These are phyloP conservation scores for Mycena polygramma DNA, from an alignment of 768 basidiomycete species.

Conservation along the genomic window DNA sequence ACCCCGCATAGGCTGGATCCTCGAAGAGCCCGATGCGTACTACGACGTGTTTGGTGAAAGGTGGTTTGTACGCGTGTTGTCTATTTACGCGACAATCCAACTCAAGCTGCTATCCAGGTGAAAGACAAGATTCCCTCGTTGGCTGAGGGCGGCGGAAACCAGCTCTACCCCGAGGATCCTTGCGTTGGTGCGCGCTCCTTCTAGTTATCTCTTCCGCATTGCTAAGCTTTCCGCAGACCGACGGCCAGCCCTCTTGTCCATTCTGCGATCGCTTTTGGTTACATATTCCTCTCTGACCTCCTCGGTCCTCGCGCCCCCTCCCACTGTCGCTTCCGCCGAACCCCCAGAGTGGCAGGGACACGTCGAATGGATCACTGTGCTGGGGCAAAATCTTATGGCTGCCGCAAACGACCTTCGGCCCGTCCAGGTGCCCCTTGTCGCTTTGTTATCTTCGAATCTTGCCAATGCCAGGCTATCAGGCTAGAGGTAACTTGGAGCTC, in stretches of 20 bases:
- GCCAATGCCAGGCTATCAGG: slow-evolving; percentile 55
- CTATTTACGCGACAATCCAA: slow-evolving; percentile 32
- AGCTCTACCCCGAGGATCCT: slow-evolving; percentile 84
- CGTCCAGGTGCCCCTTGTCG: slow-evolving; percentile 71
- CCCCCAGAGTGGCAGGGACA: slow-evolving; percentile 81
- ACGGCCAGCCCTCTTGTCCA: slow-evolving; percentile 76
- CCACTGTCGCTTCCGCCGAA: slow-evolving; percentile 58
- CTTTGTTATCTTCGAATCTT: slow-evolving; percentile 13
- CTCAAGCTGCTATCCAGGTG: slow-evolving; percentile 59
- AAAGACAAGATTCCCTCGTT: slow-evolving; percentile 87
- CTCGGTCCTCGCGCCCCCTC: slow-evolving; percentile 77
- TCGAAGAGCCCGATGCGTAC: slow-evolving; percentile 79
- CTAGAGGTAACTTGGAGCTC: slow-evolving; percentile 82
- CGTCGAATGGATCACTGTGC: slow-evolving; percentile 84
- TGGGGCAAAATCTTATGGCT: slow-evolving; percentile 90
- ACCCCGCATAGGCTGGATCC: slow-evolving; percentile 91
- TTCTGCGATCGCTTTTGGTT: slow-evolving; percentile 83
- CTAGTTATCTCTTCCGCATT: not conserved
- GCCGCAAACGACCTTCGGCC: slow-evolving; percentile 92
- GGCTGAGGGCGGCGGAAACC: slow-evolving; percentile 83
- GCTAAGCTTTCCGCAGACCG: slow-evolving; percentile 65
- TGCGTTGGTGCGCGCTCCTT: slow-evolving; percentile 64
- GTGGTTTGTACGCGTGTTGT: slow-evolving; percentile 79
- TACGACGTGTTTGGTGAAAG: slow-evolving; percentile 90
- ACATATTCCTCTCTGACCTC: slow-evolving; percentile 82